Conservation (phyloP, 1,284 basidiomycete species). For the Cryptococcus depauperatus region DNA sequence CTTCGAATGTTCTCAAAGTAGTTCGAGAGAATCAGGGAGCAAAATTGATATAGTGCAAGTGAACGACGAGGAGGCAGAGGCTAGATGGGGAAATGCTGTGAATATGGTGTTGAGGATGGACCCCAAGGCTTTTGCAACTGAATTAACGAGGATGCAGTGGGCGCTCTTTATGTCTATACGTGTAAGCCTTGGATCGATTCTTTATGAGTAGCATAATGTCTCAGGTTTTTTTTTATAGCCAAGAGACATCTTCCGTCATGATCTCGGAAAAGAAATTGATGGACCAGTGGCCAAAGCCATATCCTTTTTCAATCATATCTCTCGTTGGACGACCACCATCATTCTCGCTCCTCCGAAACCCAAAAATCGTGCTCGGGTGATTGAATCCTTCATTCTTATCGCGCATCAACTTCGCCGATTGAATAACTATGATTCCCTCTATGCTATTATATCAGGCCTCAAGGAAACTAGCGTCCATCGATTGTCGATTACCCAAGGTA, state of each 20-base stretch:
- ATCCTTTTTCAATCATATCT: conserved; percentile 40
- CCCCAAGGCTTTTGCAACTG: conserved; percentile 34
- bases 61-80: conserved; percentile 11
- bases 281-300: conserved; percentile 37
- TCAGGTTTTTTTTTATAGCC: conserved; percentile 16
- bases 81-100: conserved; percentile 16
- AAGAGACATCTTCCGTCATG: conserved; percentile 41
- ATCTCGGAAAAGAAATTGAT: conserved; percentile 40
- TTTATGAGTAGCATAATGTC: no score
- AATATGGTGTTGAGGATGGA: conserved; percentile 24
- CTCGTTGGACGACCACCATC: conserved; percentile 38
- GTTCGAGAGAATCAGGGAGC: neutral
- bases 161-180: conserved; percentile 35
- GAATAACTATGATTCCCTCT: conserved; percentile 44
- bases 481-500: conserved; percentile 30
- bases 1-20: neutral
- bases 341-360: conserved; percentile 40
- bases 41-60: neutral
- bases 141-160: conserved; percentile 44
- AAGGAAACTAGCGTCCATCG: conserved; percentile 41
- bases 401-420: conserved; percentile 41
- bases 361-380: conserved; percentile 40
- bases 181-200: conserved; percentile 19
- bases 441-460: conserved; percentile 41
- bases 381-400: conserved; percentile 40